Conservation (phyloP, 2,329 filamentous ascomycete genomes). For the Aureobasidium namibiae region DNA sequence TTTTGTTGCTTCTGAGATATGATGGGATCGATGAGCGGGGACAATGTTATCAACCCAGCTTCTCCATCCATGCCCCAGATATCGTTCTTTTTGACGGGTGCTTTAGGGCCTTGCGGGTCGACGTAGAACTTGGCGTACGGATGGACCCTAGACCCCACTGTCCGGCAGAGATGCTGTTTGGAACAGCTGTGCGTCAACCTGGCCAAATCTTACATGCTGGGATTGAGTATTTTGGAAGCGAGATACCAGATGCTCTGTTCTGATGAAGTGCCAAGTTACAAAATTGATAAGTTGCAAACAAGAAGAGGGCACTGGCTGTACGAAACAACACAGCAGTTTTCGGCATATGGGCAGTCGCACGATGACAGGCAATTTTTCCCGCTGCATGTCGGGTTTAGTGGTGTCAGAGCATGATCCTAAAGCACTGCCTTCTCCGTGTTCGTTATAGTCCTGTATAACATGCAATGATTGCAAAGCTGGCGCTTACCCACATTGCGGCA, state of each 20-base stretch:
- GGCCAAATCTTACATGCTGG: neutral
- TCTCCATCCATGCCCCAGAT: neutral
- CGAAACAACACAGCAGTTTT: neutral
- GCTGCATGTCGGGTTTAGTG: no score
- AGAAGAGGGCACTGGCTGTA: neutral
- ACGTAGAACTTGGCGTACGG: neutral
- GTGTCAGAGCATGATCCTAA: neutral
- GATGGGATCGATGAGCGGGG: neutral
- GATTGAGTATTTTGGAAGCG: no score
- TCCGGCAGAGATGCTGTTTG: neutral
- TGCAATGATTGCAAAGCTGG: neutral
- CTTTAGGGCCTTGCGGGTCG: neutral
- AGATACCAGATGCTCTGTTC: no score
- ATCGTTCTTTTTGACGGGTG: neutral
- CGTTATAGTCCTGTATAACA: neutral
- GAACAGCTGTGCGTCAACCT: neutral
- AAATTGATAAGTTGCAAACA: neutral
- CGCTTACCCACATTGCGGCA: neutral
- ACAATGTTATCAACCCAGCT: neutral
- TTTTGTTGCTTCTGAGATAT: neutral
- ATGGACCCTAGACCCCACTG: neutral
- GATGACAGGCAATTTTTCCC: neutral
- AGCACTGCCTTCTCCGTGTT: neutral
- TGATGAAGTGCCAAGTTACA: neutral
- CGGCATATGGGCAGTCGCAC: neutral